These are phyloP conservation scores for Mycothermus thermophilus DNA, from an alignment of 495 filamentous ascomycete species.

Conservation along the genomic window DNA sequence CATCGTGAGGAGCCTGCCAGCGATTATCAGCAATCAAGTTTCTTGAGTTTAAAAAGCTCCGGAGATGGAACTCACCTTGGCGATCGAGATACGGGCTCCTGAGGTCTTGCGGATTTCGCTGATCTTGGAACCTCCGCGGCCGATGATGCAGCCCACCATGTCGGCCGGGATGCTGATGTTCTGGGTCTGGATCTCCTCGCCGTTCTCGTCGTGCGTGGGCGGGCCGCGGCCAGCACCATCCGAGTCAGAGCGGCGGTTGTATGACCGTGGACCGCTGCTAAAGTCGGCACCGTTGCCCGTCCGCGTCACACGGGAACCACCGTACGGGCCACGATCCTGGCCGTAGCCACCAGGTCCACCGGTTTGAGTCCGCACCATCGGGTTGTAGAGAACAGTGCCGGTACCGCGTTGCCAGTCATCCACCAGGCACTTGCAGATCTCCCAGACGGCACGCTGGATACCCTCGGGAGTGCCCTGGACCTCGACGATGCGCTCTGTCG, in stretches of 20 bases:
- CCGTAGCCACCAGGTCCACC: conserved; percentile 28
- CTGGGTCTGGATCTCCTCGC: conserved; percentile 94
- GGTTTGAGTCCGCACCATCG: conserved; percentile 69
- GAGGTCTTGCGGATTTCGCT: conserved; percentile 94
- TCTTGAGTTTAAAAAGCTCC: not conserved
- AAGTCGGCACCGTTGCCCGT: conserved; percentile 97
- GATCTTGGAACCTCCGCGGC: conserved; percentile 85
- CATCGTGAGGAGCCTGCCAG: conserved; percentile 68
- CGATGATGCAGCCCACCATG: conserved; percentile 99
- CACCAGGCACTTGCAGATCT: conserved; percentile 96
- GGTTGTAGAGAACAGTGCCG: conserved; percentile 94
- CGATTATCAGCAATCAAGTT: not conserved
- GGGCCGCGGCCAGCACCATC: conserved; percentile 59
- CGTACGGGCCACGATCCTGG: conserved; percentile 37
- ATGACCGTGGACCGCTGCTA: conserved; percentile 59
- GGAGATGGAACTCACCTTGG: conserved; percentile 44
- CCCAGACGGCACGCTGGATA: conserved; percentile 91
- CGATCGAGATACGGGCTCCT: conserved; percentile 93
- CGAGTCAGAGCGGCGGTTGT: conserved; percentile 66
- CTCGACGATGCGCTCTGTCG: conserved; percentile 96
- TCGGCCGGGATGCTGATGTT: conserved; percentile 98
- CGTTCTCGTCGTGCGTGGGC: conserved; percentile 81
- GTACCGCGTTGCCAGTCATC: conserved; percentile 96
- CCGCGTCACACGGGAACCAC: conserved; percentile 63
- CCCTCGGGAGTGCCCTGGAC: conserved; percentile 86